Evolutionary conservation across 2,329 filamentous ascomycete species (phyloP).

Genomic region (Neonectria sp.): DNA sequence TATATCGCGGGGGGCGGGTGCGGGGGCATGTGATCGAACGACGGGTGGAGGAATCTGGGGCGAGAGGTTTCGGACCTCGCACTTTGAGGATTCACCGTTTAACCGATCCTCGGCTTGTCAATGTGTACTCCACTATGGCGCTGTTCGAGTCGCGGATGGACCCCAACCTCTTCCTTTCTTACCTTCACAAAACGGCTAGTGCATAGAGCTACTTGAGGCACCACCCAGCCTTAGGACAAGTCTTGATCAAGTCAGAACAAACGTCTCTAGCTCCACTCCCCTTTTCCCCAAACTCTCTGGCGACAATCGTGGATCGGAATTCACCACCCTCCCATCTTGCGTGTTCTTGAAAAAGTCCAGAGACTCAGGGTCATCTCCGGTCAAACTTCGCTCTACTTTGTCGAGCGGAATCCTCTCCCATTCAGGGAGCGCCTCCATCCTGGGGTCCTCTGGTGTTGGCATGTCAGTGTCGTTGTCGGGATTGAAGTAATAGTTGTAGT

Average conservation of each 20-base stretch:
- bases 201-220: too few relatives aligned
- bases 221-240: neutral
- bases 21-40: conserved; percentile 26
- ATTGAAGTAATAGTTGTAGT: conserved; percentile 15
- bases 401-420: conserved; percentile 20
- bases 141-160: too few relatives aligned
- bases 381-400: conserved; percentile 1
- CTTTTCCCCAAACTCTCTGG: conserved; percentile 4
- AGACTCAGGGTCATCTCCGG: conserved; percentile 14
- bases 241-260: conserved; percentile 1
- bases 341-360: conserved; percentile 14
- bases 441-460: conserved; percentile 10
- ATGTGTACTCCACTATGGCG: neutral
- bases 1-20: conserved; percentile 30
- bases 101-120: conserved; percentile 3
- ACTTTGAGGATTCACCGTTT: neutral
- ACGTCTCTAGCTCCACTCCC: conserved; percentile 6
- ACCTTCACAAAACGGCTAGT: neutral
- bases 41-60: conserved; percentile 3
- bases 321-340: neutral
- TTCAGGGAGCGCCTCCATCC: neutral
- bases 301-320: conserved; percentile 11
- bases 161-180: neutral
- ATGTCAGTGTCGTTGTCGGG: conserved; percentile 3
- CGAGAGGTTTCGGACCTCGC: neutral